These are phyloP conservation scores for Geranomyces variabilis DNA, from an alignment of 192 early-diverging fungal species.

Conservation along the genomic window DNA sequence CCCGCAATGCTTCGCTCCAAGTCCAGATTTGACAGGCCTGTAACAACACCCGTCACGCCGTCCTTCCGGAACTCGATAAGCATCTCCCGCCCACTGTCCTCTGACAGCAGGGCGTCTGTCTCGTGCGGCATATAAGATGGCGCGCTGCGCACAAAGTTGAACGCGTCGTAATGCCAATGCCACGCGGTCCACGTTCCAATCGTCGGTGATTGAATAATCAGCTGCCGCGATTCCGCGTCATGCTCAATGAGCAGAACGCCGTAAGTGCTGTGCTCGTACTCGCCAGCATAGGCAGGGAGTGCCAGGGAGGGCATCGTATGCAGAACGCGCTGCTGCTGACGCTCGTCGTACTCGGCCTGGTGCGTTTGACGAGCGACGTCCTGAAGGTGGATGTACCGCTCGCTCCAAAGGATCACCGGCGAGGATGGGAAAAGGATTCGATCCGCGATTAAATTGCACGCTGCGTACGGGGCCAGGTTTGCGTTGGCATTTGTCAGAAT, in stretches of 20 bases:
- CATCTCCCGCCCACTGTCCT: background rate
- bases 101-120: background rate
- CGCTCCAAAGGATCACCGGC: background rate
- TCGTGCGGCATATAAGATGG: background rate
- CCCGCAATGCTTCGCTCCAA: background rate
- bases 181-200: background rate
- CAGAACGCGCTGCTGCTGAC: background rate
- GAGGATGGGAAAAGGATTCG: background rate
- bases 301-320: background rate
- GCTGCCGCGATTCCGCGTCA: background rate
- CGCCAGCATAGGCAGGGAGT: background rate
- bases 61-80: background rate
- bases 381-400: background rate
- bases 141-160: background rate
- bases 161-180: constrained; percentile 1
- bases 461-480: background rate
- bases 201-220: background rate
- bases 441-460: background rate
- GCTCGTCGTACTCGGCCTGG: background rate
- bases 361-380: background rate
- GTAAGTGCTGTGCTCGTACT: background rate
- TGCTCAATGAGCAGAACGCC: background rate
- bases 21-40: background rate
- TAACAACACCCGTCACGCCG: background rate
- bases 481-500: background rate